These are phyloP conservation scores for Parietaria judaica DNA, from an alignment of 306 rosid genomes.

Conservation along the genomic window DNA sequence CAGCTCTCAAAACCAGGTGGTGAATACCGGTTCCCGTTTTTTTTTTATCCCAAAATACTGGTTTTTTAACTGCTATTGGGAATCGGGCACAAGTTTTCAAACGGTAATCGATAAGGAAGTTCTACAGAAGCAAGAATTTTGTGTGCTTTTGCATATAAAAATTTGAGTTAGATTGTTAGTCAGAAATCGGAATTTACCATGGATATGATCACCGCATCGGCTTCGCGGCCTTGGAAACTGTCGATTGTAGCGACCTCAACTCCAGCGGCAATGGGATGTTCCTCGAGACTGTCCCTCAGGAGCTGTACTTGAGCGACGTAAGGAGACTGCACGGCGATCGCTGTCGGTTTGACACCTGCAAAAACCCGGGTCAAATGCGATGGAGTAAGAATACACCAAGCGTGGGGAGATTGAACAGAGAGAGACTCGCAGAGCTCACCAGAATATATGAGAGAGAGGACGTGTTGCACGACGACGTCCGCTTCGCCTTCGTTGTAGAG, in stretches of 20 bases:
- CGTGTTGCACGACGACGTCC: slow-evolving; percentile 68
- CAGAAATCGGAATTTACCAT: slow-evolving; percentile 39
- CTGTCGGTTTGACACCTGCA: slow-evolving; percentile 59
- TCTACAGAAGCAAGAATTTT: no score
- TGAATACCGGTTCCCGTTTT: no score
- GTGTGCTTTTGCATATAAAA: no score
- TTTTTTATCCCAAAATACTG: no score
- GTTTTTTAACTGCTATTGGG: no score
- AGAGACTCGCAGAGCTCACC: slow-evolving; percentile 26
- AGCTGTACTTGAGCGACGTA: slow-evolving; percentile 89
- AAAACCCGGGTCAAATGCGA: not conserved
- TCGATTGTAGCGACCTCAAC: slow-evolving; percentile 79
- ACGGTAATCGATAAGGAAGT: no score
- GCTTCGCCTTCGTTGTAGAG: slow-evolving; percentile 80
- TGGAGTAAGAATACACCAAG: not conserved
- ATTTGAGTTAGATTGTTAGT: no score
- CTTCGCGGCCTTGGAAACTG: slow-evolving; percentile 91
- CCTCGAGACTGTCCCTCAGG: slow-evolving; percentile 71
- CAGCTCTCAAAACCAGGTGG: no score
- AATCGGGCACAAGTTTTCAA: no score
- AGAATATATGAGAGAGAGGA: slow-evolving; percentile 54
- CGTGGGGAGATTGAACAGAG: not conserved
- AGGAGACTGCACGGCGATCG: slow-evolving; percentile 80
- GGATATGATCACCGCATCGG: slow-evolving; percentile 82
- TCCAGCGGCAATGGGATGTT: slow-evolving; percentile 53